A percentile compares a stretch with the other conserved stretches of the same genome.
These are phyloP conservation scores for Botrytis pseudocinerea DNA, from an alignment of 2,329 filamentous ascomycete species.

Conservation along the genomic window DNA sequence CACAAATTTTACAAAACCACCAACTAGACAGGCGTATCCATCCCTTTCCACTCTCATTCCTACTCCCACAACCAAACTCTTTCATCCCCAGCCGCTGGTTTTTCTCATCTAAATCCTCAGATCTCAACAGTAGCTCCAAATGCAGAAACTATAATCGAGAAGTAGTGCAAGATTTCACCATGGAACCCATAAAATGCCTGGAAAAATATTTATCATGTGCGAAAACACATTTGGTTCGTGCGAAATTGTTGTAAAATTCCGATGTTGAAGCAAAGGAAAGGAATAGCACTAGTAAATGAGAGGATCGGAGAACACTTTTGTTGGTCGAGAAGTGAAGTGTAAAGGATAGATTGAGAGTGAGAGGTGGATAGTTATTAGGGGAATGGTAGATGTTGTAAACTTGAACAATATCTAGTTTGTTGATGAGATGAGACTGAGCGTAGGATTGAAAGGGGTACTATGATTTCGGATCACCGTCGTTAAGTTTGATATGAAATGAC, in stretches of 20 bases:
- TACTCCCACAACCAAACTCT: not conserved
- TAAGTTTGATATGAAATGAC: not conserved
- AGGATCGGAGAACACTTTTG: not conserved
- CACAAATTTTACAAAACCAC: no score
- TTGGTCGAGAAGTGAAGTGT: not conserved
- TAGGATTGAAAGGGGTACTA: no score
- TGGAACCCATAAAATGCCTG: not conserved
- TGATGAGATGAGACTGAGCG: no score
- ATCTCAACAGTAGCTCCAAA: not conserved
- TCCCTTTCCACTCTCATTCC: not conserved
- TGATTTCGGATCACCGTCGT: no score
- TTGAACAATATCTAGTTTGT: no score
- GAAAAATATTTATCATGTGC: not conserved
- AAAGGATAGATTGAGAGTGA: not conserved
- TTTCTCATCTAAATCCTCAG: not conserved
- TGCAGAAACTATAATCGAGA: not conserved
- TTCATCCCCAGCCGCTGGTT: constrained; percentile 4
- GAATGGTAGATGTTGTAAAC: no score
- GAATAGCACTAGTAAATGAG: not conserved
- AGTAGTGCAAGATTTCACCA: not conserved
- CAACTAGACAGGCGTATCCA: constrained; percentile 14
- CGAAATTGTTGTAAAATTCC: not conserved
- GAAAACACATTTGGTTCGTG: not conserved
- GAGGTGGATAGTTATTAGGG: not conserved
- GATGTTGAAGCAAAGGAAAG: not conserved